Conservation (phyloP, 495 filamentous ascomycete genomes). For the Xylona heveae region DNA sequence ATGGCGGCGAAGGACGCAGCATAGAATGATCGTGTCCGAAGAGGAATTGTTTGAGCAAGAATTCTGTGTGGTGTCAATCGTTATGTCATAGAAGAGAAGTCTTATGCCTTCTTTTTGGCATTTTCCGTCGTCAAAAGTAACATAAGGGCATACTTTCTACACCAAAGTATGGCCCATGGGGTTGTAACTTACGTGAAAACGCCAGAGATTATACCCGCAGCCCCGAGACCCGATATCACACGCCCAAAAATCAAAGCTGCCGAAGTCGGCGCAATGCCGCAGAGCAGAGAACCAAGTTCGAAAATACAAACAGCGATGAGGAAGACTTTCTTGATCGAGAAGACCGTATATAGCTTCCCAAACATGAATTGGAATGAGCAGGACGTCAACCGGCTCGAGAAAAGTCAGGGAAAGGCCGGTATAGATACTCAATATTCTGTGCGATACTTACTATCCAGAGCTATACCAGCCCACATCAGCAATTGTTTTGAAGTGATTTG, state of each 20-base stretch:
- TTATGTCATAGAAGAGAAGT: no score
- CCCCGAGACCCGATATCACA: not conserved
- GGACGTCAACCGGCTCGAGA: not conserved
- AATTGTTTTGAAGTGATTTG: not conserved
- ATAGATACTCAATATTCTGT: no score
- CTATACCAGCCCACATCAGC: not conserved
- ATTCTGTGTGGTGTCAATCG: no score
- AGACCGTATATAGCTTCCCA: not conserved
- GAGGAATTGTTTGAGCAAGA: not conserved
- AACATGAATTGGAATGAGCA: conserved; percentile 3
- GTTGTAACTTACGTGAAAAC: not conserved
- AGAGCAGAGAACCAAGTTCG: conserved; percentile 1
- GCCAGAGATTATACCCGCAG: not conserved
- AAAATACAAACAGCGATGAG: not conserved
- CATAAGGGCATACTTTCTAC: no score
- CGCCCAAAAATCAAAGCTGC: not conserved
- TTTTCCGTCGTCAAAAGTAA: no score
- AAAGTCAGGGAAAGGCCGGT: no score
- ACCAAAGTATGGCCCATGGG: not conserved
- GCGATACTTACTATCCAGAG: no score
- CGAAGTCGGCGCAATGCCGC: not conserved
- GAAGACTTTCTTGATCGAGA: not conserved
- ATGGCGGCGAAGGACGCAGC: not conserved
- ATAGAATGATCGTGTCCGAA: not conserved
- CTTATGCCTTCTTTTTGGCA: no score